Percentiles rank a stretch among this genome's conserved stretches.
Conservation (phyloP, 139 green algal genomes). For the Micractinium sp. region DNA sequence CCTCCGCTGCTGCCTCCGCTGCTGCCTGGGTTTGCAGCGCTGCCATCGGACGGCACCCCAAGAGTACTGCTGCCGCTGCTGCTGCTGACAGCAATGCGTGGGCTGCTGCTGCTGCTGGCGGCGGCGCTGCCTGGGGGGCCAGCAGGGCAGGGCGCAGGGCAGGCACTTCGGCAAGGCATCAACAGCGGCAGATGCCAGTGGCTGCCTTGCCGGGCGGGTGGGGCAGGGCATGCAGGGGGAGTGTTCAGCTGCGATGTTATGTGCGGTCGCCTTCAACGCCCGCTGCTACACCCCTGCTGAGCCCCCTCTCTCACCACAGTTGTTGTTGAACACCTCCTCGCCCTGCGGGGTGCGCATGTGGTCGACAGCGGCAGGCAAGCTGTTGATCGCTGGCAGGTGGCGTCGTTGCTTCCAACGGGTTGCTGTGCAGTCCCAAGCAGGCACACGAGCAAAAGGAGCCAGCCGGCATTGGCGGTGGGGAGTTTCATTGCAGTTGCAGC, state of each 20-base stretch:
- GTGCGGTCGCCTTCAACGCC: background rate
- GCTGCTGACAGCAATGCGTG: background rate
- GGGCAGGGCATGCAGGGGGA: too few species aligned
- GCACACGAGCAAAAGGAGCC: too few species aligned
- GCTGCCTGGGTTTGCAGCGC: background rate
- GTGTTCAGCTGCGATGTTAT: too few species aligned
- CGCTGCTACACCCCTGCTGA: background rate
- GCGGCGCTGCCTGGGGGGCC: background rate
- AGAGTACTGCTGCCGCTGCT: background rate
- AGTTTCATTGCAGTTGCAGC: too few species aligned
- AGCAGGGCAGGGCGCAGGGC: background rate
- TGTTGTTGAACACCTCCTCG: conserved; percentile 62
- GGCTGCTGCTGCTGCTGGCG: background rate
- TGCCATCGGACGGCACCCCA: background rate
- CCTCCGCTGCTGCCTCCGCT: background rate
- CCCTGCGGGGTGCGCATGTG: background rate
- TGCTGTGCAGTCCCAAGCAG: too few species aligned
- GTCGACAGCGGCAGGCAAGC: too few species aligned
- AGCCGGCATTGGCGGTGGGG: too few species aligned
- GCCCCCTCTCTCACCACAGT: conserved; percentile 56
- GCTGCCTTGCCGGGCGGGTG: background rate
- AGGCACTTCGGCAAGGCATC: background rate
- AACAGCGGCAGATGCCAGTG: background rate
- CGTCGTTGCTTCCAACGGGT: too few species aligned
- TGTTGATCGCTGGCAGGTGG: too few species aligned